These are phyloP conservation scores for Gnomoniopsis smithogilvyi DNA, from an alignment of 2,329 filamentous ascomycete genomes.

Conservation along the genomic window DNA sequence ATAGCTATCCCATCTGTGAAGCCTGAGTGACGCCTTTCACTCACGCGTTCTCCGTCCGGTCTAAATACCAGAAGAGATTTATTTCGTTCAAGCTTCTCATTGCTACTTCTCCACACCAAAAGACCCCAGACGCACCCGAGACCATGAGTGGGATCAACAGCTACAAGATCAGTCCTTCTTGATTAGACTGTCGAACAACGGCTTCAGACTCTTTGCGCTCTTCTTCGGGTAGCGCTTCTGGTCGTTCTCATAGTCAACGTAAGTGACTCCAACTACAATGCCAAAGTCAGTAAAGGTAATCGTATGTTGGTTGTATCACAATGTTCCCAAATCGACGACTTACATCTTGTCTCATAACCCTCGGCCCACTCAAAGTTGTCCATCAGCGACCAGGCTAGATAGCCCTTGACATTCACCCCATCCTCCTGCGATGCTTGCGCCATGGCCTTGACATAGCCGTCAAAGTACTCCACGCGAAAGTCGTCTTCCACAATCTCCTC, in stretches of 20 bases:
- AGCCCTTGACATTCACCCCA: conserved; percentile 74
- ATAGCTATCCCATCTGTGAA: no score
- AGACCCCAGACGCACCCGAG: neutral
- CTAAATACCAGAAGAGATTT: no score
- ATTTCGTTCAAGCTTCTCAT: no score
- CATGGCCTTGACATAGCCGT: conserved; percentile 73
- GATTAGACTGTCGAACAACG: conserved; percentile 69
- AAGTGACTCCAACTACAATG: conserved; percentile 65
- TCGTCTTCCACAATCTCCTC: conserved; percentile 76
- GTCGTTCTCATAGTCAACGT: conserved; percentile 75
- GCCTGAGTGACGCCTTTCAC: no score
- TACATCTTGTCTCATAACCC: conserved; percentile 71
- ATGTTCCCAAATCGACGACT: neutral
- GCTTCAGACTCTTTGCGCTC: conserved; percentile 69
- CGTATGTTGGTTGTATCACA: no score
- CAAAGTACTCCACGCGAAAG: conserved; percentile 77
- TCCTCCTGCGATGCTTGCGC: conserved; percentile 68
- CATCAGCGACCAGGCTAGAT: conserved; percentile 85
- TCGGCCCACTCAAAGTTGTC: conserved; percentile 95
- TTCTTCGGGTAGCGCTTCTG: conserved; percentile 83
- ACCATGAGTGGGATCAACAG: conserved; percentile 7
- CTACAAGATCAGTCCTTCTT: conserved; percentile 48
- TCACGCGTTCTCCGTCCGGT: no score
- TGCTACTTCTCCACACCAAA: neutral
- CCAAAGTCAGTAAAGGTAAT: conserved; percentile 30